Conservation (phyloP, 768 basidiomycete species). For the Boletus reticuloceps region DNA sequence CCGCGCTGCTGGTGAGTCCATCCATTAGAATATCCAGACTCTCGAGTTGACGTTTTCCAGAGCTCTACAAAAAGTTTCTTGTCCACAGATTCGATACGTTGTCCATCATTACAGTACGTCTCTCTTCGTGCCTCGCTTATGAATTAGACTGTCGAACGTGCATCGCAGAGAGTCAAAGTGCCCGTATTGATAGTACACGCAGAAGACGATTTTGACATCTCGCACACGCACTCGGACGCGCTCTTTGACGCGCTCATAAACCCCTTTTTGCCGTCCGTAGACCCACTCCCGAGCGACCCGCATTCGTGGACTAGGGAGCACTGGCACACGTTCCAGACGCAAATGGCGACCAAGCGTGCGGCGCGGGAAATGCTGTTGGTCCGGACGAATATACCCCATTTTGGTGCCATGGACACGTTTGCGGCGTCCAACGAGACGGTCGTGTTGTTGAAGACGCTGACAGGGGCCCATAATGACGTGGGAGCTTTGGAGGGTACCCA, state of each 20-base stretch:
- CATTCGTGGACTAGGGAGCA: constrained; percentile 35
- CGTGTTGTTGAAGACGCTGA: constrained; percentile 53
- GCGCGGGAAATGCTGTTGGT: constrained; percentile 45
- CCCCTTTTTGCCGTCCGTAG: constrained; percentile 53
- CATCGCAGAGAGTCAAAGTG: constrained; percentile 56
- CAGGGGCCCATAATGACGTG: constrained; percentile 59
- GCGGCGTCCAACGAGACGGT: constrained; percentile 43
- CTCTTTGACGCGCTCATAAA: constrained; percentile 70
- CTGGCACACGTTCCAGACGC: constrained; percentile 42
- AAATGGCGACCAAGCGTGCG: constrained; percentile 39
- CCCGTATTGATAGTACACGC: constrained; percentile 76
- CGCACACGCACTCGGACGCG: constrained; percentile 60
- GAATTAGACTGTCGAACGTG: neutral
- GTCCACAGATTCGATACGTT: constrained; percentile 63
- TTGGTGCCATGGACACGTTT: constrained; percentile 58
- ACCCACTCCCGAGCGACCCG: constrained; percentile 34
- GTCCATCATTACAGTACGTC: constrained; percentile 54
- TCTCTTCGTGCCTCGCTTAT: neutral
- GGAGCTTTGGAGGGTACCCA: constrained; percentile 67
- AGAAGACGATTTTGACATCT: constrained; percentile 72
- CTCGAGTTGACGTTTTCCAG: constrained; percentile 31
- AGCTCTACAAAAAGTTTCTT: constrained; percentile 51
- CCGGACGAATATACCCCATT: constrained; percentile 41
- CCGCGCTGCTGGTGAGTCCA: constrained; percentile 56
- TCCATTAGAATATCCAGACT: neutral